Percentiles rank a stretch among this genome's conserved stretches.
Evolutionary conservation across 2,329 filamentous ascomycete genomes (phyloP).

Genomic region (Pseudogymnoascus sp.): DNA sequence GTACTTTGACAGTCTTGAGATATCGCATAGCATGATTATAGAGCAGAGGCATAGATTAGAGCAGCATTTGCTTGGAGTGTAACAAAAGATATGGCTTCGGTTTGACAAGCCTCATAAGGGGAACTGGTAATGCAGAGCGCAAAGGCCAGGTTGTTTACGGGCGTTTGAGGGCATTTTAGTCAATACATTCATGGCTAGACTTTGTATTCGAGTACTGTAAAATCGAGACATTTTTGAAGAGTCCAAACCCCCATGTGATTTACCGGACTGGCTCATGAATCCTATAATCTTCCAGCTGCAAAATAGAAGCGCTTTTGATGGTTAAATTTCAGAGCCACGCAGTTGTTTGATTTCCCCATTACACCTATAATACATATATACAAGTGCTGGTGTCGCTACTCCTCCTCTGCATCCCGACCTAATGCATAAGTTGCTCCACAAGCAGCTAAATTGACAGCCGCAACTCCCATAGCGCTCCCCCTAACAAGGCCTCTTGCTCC

Average conservation of each 20-base stretch:
- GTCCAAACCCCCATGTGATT: background rate
- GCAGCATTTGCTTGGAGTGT: constrained; percentile 8
- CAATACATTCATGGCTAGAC: background rate
- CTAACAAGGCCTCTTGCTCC: constrained; percentile 42
- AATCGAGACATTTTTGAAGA: background rate
- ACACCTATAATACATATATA: constrained; percentile 8
- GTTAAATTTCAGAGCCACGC: background rate
- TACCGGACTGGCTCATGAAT: background rate
- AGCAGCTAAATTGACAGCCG: constrained; percentile 40
- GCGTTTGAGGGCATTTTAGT: constrained; percentile 15
- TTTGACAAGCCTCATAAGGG: background rate
- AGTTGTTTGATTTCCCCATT: background rate
- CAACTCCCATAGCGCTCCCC: constrained; percentile 42
- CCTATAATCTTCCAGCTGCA: background rate
- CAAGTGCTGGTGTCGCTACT: constrained; percentile 5
- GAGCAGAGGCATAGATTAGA: background rate
- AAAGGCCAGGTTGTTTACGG: constrained; percentile 18
- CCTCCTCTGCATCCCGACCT: constrained; percentile 32
- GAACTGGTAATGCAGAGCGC: constrained; percentile 24
- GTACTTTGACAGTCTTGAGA: constrained; percentile 8
- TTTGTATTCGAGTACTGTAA: constrained; percentile 1
- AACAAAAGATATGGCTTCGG: constrained; percentile 1
- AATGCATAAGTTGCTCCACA: constrained; percentile 45
- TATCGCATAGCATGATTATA: constrained; percentile 8
- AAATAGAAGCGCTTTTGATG: background rate